These are phyloP conservation scores for Eimeria praecox DNA, from an alignment of 169 alveolate genomes.

Conservation along the genomic window DNA sequence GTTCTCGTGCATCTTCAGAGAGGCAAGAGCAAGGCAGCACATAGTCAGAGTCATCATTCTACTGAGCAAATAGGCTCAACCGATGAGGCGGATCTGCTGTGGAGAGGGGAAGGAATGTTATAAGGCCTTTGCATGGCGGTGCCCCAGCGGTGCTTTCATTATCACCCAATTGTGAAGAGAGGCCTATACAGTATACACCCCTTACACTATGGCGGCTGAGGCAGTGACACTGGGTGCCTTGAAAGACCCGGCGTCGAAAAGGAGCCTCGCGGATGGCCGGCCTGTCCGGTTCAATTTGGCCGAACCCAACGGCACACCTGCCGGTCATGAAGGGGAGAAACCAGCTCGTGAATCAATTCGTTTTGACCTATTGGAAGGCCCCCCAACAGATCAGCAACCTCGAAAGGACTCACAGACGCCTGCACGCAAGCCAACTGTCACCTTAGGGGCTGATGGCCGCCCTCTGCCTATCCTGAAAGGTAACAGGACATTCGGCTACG, in stretches of 20 bases:
- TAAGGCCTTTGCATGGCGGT: background rate
- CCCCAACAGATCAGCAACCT: background rate
- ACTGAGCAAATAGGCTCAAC: background rate
- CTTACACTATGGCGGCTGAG: constrained; percentile 58
- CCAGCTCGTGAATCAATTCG: background rate
- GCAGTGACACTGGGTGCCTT: constrained; percentile 14
- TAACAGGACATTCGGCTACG: constrained; percentile 24
- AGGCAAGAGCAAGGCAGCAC: background rate
- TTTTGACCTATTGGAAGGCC: background rate
- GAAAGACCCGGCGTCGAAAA: constrained; percentile 7
- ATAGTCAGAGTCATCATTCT: background rate
- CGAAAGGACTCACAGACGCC: background rate
- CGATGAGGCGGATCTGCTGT: background rate
- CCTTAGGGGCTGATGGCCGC: constrained; percentile 43
- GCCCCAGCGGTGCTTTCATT: background rate
- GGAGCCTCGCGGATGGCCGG: constrained; percentile 44
- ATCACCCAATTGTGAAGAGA: background rate
- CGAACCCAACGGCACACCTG: background rate
- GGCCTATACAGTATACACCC: background rate
- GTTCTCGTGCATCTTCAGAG: background rate
- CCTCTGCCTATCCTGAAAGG: constrained; percentile 63
- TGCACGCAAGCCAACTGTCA: constrained; percentile 26
- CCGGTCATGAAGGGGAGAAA: background rate
- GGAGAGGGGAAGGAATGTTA: background rate
- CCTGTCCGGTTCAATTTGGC: constrained; percentile 43